Conservation (phyloP, 2,329 filamentous ascomycete genomes). For the Trichophyton benhamiae region DNA sequence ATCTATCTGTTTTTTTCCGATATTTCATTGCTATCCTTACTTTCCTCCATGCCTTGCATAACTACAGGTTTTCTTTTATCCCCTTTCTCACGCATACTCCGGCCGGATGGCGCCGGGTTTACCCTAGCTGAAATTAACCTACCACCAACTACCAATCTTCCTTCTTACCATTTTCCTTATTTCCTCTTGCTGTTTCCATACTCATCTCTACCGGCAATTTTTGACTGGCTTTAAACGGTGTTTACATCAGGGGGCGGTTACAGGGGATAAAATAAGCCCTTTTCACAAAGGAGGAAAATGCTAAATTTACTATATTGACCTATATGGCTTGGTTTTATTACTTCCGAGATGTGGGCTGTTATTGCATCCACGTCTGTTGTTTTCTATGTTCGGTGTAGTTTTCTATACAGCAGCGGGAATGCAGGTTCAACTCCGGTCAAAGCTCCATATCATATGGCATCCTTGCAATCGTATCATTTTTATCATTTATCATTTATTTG, state of each 20-base stretch:
- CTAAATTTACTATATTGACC: background rate
- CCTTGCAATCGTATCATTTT: background rate
- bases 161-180: background rate
- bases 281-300: background rate
- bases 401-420: background rate
- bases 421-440: background rate
- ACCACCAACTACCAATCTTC: background rate
- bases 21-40: background rate
- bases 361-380: background rate
- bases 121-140: background rate
- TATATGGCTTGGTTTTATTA: background rate
- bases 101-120: background rate
- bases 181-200: background rate
- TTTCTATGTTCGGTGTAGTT: background rate
- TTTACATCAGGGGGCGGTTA: background rate
- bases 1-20: background rate
- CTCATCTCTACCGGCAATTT: background rate
- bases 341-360: background rate
- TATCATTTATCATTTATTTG: no score
- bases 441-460: background rate
- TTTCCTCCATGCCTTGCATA: background rate
- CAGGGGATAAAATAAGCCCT: background rate
- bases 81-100: background rate
- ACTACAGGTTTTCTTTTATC: background rate
- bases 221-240: background rate